Evolutionary conservation across 1,284 basidiomycete species (phyloP).

Genomic region (Hemileia vastatrix): DNA sequence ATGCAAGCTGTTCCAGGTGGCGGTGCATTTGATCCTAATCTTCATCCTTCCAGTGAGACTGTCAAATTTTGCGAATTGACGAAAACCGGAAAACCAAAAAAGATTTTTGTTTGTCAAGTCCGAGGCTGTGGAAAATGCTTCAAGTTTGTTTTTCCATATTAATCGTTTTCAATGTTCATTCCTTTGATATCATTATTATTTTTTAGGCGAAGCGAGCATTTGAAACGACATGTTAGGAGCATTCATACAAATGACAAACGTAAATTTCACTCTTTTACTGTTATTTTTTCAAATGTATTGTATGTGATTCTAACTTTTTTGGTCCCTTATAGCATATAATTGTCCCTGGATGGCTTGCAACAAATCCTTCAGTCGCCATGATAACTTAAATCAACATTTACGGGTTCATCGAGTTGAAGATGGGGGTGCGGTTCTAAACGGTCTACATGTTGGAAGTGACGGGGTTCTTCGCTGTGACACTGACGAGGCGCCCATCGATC

Average conservation of each 20-base stretch:
- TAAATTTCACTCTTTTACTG: no score
- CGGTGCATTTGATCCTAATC: conserved; percentile 25
- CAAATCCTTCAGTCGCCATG: conserved; percentile 20
- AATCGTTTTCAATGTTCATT: conserved; percentile 65
- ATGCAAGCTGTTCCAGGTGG: conserved; percentile 24
- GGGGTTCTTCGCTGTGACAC: conserved; percentile 15
- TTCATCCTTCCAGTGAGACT: conserved; percentile 9
- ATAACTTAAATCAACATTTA: conserved; percentile 31
- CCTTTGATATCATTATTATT: conserved; percentile 66
- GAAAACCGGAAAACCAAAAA: conserved; percentile 35
- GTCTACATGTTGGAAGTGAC: conserved; percentile 14
- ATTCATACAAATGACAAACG: conserved; percentile 74
- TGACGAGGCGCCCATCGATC: conserved; percentile 13
- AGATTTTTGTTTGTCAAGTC: conserved; percentile 32
- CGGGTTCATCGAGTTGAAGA: conserved; percentile 18
- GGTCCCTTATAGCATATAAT: conserved; percentile 10
- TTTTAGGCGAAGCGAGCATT: conserved; percentile 66
- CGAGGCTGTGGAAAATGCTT: conserved; percentile 16
- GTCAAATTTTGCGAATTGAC: conserved; percentile 28
- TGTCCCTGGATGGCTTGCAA: conserved; percentile 21
- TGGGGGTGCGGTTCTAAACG: conserved; percentile 15
- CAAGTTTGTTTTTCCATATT: conserved; percentile 24
- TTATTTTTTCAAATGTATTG: no score
- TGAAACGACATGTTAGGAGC: conserved; percentile 65
- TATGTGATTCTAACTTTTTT: no score